Conservation (phyloP, 2,329 filamentous ascomycete species). For the Aspergillus sp. region DNA sequence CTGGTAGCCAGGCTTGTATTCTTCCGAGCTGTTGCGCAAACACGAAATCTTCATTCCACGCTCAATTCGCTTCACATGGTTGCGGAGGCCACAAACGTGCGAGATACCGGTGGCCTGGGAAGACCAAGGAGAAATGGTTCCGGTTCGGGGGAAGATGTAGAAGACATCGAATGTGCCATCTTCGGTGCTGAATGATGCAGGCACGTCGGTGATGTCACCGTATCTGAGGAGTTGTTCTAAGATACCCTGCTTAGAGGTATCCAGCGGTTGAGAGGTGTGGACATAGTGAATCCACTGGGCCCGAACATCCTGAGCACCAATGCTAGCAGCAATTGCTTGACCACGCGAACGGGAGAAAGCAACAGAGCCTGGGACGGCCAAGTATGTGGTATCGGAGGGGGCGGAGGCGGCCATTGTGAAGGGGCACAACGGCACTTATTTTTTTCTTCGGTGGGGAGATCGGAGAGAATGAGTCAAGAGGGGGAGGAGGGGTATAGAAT, state of each 20-base stretch:
- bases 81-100: slow-evolving; percentile 77
- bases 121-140: slow-evolving; percentile 90
- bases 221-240: slow-evolving; percentile 59
- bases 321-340: slow-evolving; percentile 36
- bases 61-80: slow-evolving; percentile 73
- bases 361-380: slow-evolving; percentile 37
- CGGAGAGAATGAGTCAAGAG: slow-evolving; percentile 4
- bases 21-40: slow-evolving; percentile 55
- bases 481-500: slow-evolving; percentile 2
- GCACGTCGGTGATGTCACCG: slow-evolving; percentile 50
- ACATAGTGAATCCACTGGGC: slow-evolving; percentile 60
- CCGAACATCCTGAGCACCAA: slow-evolving; percentile 40
- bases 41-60: slow-evolving; percentile 72
- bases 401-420: slow-evolving; percentile 26
- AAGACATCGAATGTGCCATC: slow-evolving; percentile 54
- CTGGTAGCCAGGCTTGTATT: slow-evolving; percentile 51
- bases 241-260: slow-evolving; percentile 44
- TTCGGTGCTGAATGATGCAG: slow-evolving; percentile 37
- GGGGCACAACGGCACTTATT: slow-evolving; percentile 6
- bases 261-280: slow-evolving; percentile 49
- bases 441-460: neutral
- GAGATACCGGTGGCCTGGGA: slow-evolving; percentile 93
- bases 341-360: slow-evolving; percentile 44
- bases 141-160: slow-evolving; percentile 74
- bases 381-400: slow-evolving; percentile 22